phyloP scores from a whole-genome alignment of 257 asterid species.

The Leptodermis oblonga region DNA sequence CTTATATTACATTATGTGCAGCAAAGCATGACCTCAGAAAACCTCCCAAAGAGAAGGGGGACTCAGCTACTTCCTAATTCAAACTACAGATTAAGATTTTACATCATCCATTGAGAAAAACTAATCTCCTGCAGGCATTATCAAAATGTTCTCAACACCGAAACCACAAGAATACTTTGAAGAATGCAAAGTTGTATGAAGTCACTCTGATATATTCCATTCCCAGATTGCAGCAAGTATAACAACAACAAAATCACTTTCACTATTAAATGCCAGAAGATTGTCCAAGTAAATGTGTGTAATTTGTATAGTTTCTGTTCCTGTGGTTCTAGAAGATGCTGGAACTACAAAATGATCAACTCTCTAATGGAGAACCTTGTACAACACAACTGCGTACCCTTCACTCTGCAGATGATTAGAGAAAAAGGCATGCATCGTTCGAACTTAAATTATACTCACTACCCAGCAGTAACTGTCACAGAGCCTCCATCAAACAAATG shows the following conservation, averaged over 20 bases:
- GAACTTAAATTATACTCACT: neutral
- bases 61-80: too few relatives aligned
- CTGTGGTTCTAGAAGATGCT: neutral
- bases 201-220: neutral
- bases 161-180: neutral
- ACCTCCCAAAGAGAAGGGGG: too few relatives aligned
- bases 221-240: neutral
- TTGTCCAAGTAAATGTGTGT: neutral
- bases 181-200: neutral
- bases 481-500: neutral
- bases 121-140: too few relatives aligned
- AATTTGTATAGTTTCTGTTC: neutral
- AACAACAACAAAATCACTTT: neutral
- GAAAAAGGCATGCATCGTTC: neutral
- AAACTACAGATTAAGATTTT: too few relatives aligned
- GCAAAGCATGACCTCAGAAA: neutral
- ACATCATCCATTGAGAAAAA: too few relatives aligned
- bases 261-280: neutral
- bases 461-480: neutral
- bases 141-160: neutral
- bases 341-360: conserved; percentile 1
- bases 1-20: neutral
- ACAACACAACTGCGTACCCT: neutral
- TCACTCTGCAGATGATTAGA: neutral
- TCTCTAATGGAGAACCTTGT: neutral